Conservation (phyloP, 1,139 yeast genomes). For the Debaryomycetaceae sp. region DNA sequence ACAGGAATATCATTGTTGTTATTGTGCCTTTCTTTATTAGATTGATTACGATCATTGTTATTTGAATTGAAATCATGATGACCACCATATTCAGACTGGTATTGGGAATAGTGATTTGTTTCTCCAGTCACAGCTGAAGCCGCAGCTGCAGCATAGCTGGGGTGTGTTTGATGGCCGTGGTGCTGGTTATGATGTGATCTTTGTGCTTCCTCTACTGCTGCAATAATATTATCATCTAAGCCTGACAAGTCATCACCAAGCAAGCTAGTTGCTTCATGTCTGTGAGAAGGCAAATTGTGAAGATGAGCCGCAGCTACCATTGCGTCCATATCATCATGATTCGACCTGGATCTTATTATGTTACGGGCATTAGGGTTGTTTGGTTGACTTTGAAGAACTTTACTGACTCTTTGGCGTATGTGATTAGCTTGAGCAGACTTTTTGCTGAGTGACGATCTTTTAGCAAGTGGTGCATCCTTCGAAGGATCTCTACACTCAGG, state of each 20-base stretch:
- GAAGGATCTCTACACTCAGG: constrained; percentile 59
- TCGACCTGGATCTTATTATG: constrained; percentile 18
- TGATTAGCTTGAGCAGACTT: constrained; percentile 12
- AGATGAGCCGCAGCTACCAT: constrained; percentile 35
- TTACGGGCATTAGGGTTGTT: constrained; percentile 23
- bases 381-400: constrained; percentile 16
- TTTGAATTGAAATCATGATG: constrained; percentile 19
- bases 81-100: constrained; percentile 15
- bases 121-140: constrained; percentile 34
- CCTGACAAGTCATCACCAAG: constrained; percentile 40
- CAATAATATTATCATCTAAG: constrained; percentile 55
- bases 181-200: constrained; percentile 27
- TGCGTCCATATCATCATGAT: constrained; percentile 31
- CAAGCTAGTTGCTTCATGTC: constrained; percentile 28
- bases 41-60: constrained; percentile 3
- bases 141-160: constrained; percentile 42
- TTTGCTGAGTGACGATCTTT: constrained; percentile 22
- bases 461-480: constrained; percentile 29
- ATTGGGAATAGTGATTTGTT: constrained; percentile 16
- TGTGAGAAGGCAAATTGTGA: constrained; percentile 27
- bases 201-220: constrained; percentile 67
- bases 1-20: constrained; percentile 39
- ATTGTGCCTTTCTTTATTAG: constrained; percentile 14
- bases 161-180: constrained; percentile 15
- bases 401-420: constrained; percentile 11